phyloP scores from a whole-genome alignment of 768 basidiomycete species.

The Amanita muscaria region DNA sequence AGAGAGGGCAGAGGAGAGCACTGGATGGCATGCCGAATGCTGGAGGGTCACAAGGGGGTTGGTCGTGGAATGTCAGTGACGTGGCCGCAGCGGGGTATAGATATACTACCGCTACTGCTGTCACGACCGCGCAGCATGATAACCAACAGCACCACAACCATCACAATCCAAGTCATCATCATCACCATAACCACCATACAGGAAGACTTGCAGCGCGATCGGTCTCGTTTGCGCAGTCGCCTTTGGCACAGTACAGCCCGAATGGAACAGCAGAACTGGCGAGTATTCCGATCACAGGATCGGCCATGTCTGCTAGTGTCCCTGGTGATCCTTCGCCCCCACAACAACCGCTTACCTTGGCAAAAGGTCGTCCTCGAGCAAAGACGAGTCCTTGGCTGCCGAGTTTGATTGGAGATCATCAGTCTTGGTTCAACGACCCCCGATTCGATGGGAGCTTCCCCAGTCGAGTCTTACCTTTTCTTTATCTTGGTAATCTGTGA shows the following conservation, averaged over 20 bases:
- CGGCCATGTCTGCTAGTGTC: no score
- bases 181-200: constrained; percentile 5
- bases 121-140: no score
- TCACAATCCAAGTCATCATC: not conserved
- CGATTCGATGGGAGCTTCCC: constrained; percentile 96
- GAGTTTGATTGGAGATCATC: constrained; percentile 57
- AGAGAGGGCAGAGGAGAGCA: constrained; percentile 22
- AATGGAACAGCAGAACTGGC: not conserved
- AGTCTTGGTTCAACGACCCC: constrained; percentile 91
- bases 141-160: no score
- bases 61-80: constrained; percentile 7
- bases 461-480: constrained; percentile 82
- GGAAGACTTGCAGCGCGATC: constrained; percentile 42
- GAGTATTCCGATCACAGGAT: no score
- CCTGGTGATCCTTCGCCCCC: no score
- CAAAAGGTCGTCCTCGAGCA: constrained; percentile 54
- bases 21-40: constrained; percentile 15
- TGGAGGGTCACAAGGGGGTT: not conserved
- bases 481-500: constrained; percentile 92
- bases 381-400: constrained; percentile 62
- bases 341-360: constrained; percentile 4
- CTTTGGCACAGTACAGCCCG: constrained; percentile 8
- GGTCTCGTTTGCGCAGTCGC: constrained; percentile 35
- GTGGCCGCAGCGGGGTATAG: not conserved
- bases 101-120: constrained; percentile 6